phyloP scores from a whole-genome alignment of 179 eudicot species.

The Heliamphora pulchella region DNA sequence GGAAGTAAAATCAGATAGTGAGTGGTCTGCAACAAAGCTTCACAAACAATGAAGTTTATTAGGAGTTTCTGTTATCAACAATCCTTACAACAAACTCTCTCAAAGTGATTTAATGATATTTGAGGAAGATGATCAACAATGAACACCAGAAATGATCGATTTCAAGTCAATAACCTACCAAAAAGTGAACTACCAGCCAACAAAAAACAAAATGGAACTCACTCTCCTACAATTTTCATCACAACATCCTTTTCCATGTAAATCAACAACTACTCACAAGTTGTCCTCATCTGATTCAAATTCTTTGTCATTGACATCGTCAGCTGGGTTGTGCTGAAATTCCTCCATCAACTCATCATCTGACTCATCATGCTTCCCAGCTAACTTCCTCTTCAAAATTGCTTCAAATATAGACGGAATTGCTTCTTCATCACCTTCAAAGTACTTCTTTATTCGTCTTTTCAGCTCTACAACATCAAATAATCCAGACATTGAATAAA shows the following conservation, averaged over 20 bases:
- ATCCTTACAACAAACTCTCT: not conserved
- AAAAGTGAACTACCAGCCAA: not conserved
- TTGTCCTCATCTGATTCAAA: slow-evolving; percentile 49
- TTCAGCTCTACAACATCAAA: slow-evolving; percentile 42
- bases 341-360: slow-evolving; percentile 69
- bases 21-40: too few relatives aligned
- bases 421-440: slow-evolving; percentile 43
- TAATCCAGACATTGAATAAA: not conserved
- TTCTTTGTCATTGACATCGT: slow-evolving; percentile 35
- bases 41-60: too few relatives aligned
- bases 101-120: not conserved
- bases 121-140: not conserved
- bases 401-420: slow-evolving; percentile 57
- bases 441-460: slow-evolving; percentile 41
- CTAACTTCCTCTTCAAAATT: slow-evolving; percentile 47
- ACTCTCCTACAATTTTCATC: slow-evolving; percentile 13
- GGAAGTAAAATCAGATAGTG: too few relatives aligned
- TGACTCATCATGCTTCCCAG: slow-evolving; percentile 63
- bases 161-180: not conserved
- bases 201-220: not conserved
- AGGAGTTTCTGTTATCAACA: too few relatives aligned
- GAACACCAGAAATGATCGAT: not conserved
- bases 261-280: slow-evolving; percentile 50
- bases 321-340: slow-evolving; percentile 29
- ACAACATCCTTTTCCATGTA: slow-evolving; percentile 34